A percentile compares a stretch with the other conserved stretches of the same genome.
Evolutionary conservation across 108 stramenopile genomes (phyloP).

Genomic region (Aurantiochytrium sp.): DNA sequence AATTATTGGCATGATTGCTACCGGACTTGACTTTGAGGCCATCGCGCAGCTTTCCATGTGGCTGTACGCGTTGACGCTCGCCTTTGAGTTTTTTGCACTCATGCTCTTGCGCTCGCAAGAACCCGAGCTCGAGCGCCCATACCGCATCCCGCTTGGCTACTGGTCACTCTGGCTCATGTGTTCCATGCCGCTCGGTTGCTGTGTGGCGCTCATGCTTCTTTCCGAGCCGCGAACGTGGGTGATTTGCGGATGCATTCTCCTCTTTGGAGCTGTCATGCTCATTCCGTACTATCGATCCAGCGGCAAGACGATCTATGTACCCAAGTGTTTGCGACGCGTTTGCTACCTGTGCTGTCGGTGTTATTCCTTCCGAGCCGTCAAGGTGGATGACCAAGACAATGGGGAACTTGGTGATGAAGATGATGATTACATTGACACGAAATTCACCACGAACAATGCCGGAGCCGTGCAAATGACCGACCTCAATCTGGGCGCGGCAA

Average conservation of each 20-base stretch:
- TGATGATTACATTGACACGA: background rate
- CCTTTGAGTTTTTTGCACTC: conserved; percentile 6
- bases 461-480: background rate
- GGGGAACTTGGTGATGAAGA: background rate
- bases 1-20: background rate
- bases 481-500: background rate
- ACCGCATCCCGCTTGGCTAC: background rate
- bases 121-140: background rate
- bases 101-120: background rate
- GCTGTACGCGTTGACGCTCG: background rate
- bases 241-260: background rate
- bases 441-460: background rate
- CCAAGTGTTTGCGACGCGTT: background rate
- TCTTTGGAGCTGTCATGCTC: background rate
- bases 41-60: background rate
- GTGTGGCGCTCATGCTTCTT: background rate
- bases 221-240: background rate
- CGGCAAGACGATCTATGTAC: background rate
- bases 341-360: background rate
- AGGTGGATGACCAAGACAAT: background rate
- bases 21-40: conserved; percentile 1
- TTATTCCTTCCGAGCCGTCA: background rate
- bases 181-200: background rate
- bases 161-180: background rate
- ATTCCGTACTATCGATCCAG: background rate